Conservation (phyloP, 2,329 filamentous ascomycete species). For the Pseudohalonectria lignicola region DNA sequence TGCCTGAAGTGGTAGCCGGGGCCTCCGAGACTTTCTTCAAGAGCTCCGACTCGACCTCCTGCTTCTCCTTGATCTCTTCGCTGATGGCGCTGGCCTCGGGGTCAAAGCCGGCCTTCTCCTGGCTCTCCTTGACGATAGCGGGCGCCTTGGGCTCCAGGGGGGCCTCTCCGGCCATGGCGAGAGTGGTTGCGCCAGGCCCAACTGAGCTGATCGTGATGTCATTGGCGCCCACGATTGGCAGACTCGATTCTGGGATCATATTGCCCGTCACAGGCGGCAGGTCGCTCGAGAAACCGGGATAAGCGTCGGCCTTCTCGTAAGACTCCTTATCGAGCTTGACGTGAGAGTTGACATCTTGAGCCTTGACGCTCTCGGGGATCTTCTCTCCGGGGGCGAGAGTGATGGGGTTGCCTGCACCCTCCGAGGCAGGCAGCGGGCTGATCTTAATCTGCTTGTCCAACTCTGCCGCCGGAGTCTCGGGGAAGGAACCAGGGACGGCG, state of each 20-base stretch:
- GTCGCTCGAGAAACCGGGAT: slow-evolving; percentile 36
- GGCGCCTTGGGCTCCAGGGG: slow-evolving; percentile 48
- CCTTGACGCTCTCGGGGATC: slow-evolving; percentile 59
- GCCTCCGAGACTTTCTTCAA: slow-evolving; percentile 54
- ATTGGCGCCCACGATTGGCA: slow-evolving; percentile 45
- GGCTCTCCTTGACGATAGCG: slow-evolving; percentile 59
- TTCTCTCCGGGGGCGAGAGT: slow-evolving; percentile 69
- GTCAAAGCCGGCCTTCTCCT: slow-evolving; percentile 49
- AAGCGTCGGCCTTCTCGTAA: slow-evolving; percentile 69
- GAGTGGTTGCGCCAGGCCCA: slow-evolving; percentile 51
- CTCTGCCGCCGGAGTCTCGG: slow-evolving; percentile 38
- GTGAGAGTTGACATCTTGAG: slow-evolving; percentile 58
- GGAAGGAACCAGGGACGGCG: slow-evolving; percentile 28
- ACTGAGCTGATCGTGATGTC: slow-evolving; percentile 41
- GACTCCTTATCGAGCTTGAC: slow-evolving; percentile 74
- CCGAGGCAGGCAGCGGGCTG: slow-evolving; percentile 51
- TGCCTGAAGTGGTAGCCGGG: slow-evolving; percentile 45
- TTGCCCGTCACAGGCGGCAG: slow-evolving; percentile 47
- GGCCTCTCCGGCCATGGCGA: slow-evolving; percentile 55
- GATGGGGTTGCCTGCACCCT: slow-evolving; percentile 67
- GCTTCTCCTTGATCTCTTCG: slow-evolving; percentile 60
- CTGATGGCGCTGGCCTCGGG: slow-evolving; percentile 60
- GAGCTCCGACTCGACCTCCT: slow-evolving; percentile 58
- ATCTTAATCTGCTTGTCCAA: slow-evolving; percentile 43
- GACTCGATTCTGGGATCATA: slow-evolving; percentile 73